Conservation (phyloP, 345 rosid species). For the Ceriops tagal region DNA sequence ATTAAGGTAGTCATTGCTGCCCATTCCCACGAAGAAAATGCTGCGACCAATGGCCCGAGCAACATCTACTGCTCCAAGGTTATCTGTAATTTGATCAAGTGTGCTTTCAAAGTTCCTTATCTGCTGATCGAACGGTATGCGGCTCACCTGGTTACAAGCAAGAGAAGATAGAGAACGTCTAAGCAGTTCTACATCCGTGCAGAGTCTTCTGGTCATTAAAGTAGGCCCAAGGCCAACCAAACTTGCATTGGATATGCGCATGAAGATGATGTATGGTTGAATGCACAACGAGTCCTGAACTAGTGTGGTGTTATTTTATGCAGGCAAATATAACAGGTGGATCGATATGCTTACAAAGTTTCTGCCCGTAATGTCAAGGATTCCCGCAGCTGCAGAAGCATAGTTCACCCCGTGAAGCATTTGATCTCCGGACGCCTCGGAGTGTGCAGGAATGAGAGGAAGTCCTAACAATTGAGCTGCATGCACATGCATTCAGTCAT, state of each 20-base stretch:
- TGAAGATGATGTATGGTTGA: background rate
- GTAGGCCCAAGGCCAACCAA: background rate
- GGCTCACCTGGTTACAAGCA: slow-evolving; percentile 58
- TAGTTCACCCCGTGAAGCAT: slow-evolving; percentile 84
- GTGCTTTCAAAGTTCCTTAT: slow-evolving; percentile 77
- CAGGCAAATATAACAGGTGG: background rate
- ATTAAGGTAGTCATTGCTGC: slow-evolving; percentile 95
- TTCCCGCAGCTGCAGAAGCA: slow-evolving; percentile 97
- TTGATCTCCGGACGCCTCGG: slow-evolving; percentile 73
- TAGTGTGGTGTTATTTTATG: too few species aligned
- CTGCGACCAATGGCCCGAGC: slow-evolving; percentile 47
- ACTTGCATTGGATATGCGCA: background rate
- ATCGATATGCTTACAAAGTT: slow-evolving; percentile 62
- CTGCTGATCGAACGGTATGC: slow-evolving; percentile 80
- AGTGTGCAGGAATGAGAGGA: slow-evolving; percentile 76
- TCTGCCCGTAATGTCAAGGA: slow-evolving; percentile 82
- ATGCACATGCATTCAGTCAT: slow-evolving; percentile 14
- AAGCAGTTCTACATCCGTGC: background rate
- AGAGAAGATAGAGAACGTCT: too few species aligned
- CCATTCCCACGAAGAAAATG: slow-evolving; percentile 89
- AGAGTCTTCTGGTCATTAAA: background rate
- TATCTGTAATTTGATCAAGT: slow-evolving; percentile 56
- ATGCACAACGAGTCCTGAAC: background rate
- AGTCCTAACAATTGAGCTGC: slow-evolving; percentile 78
- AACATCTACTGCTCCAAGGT: slow-evolving; percentile 53